These are phyloP conservation scores for Acephala macrosclerotiorum DNA, from an alignment of 2,329 filamentous ascomycete genomes.

Conservation along the genomic window DNA sequence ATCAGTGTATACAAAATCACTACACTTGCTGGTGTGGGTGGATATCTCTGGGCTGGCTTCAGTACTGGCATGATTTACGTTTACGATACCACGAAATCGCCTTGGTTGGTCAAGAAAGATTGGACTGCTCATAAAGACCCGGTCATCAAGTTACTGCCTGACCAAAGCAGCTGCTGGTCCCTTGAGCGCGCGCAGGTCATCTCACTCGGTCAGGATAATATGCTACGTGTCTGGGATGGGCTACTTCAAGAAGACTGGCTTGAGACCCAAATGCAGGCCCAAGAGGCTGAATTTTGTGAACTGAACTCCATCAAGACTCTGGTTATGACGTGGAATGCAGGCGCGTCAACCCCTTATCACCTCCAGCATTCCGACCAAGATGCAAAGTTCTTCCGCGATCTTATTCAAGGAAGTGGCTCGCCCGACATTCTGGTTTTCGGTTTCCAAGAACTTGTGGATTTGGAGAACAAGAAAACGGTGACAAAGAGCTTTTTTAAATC, in stretches of 20 bases:
- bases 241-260: conserved; percentile 93
- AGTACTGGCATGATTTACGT: conserved; percentile 94
- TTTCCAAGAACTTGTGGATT: conserved; percentile 97
- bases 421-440: conserved; percentile 95
- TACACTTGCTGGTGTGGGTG: conserved; percentile 79
- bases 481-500: conserved; percentile 93
- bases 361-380: conserved; percentile 76
- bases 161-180: conserved; percentile 84
- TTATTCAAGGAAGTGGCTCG: conserved; percentile 77
- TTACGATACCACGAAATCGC: conserved; percentile 83
- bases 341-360: conserved; percentile 89
- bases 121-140: conserved; percentile 92
- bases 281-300: conserved; percentile 82
- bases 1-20: conserved; percentile 97
- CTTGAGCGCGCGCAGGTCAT: conserved; percentile 85
- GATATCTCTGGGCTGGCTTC: conserved; percentile 90
- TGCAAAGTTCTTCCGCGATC: conserved; percentile 79
- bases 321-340: conserved; percentile 96
- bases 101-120: conserved; percentile 92
- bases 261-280: conserved; percentile 85
- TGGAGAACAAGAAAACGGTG: conserved; percentile 96
- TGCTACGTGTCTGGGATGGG: conserved; percentile 88
- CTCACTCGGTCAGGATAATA: conserved; percentile 86
- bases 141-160: conserved; percentile 78
- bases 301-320: conserved; percentile 83